These are phyloP conservation scores for Phytopythium montanum DNA, from an alignment of 352 stramenopile species.

Conservation along the genomic window DNA sequence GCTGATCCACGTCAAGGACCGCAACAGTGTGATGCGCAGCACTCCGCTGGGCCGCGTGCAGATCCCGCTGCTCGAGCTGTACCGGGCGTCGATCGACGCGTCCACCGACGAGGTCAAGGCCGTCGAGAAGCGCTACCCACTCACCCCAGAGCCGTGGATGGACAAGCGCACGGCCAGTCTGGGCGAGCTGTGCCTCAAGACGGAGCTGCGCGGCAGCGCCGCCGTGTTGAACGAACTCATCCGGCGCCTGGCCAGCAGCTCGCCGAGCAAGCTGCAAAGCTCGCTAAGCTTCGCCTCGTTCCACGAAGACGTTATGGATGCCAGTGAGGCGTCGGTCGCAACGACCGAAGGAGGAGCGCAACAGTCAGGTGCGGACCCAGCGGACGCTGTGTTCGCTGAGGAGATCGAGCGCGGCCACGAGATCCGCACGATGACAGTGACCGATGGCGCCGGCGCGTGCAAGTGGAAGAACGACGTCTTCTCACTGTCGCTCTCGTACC, in stretches of 20 bases:
- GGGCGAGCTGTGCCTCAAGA: slow-evolving; percentile 64
- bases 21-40: slow-evolving; percentile 63
- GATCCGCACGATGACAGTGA: slow-evolving; percentile 36
- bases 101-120: slow-evolving; percentile 51
- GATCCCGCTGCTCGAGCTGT: slow-evolving; percentile 59
- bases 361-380: neutral
- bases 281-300: slow-evolving; percentile 55
- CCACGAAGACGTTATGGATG: slow-evolving; percentile 34
- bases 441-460: slow-evolving; percentile 18
- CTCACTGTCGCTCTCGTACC: slow-evolving; percentile 56
- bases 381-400: neutral
- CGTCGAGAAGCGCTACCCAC: slow-evolving; percentile 47
- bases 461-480: slow-evolving; percentile 66
- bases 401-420: slow-evolving; percentile 20
- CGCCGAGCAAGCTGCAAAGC: slow-evolving; percentile 46
- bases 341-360: neutral
- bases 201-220: slow-evolving; percentile 54
- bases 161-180: slow-evolving; percentile 51
- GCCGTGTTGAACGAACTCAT: slow-evolving; percentile 54
- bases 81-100: slow-evolving; percentile 41
- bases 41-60: slow-evolving; percentile 65
- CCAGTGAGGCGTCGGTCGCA: slow-evolving; percentile 12
- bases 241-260: slow-evolving; percentile 25
- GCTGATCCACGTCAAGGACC: slow-evolving; percentile 70
- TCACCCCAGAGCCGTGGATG: slow-evolving; percentile 72